Evolutionary conservation across 1,284 basidiomycete genomes (phyloP), one percentile per base, ranked within the genome.

Genomic region (Sanghuangporus sanghuang): DNA sequence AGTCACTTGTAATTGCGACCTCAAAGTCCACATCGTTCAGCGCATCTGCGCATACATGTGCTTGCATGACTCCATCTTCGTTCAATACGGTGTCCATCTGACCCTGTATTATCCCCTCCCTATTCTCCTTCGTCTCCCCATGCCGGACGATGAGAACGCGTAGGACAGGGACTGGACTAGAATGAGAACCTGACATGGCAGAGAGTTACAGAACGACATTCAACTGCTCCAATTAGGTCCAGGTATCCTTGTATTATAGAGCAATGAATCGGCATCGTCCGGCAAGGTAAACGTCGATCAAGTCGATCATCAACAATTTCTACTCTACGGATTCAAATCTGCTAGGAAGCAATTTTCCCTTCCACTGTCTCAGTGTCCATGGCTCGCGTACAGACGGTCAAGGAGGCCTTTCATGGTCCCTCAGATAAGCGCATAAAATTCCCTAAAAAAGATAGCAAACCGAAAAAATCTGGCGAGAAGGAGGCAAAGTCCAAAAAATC

Each of bases 91-190:
- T 85, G 73, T 92, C 86, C 64, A 83, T 69, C 4, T 91, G 89
- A 50, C 90, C 89, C 76, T 92, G 89, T 56, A 90, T 81, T 64
- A 88, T 83, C 32, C 77, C 76, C 9, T 75, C 72, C 60, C 77
- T 74, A 71, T 91, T 92, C 70, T 81, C 84, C 56, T 84, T 79
- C 36, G 89, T 92, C 75, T 92, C 89, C 39, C 89, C 90, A 69
- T 92, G 90, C 53, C 89, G 83, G 52, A 91, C 81, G 64, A 92
- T 75, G 71, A 86, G 89, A 46, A 92, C 69, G 50, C 76, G 76
- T 40, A 78, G 74, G 54, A 73, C 59, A 18, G 70, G 59, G 71
- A 71, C 72, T 44, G 57, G 61, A 27, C 39, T 39, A 23, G 50
- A 35, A 42, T 21, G 27, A 38, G 48, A 50, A 46, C 56, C 35